Evolutionary conservation across 1,284 basidiomycete species (phyloP).

Genomic region (Psilocybe mexicana): DNA sequence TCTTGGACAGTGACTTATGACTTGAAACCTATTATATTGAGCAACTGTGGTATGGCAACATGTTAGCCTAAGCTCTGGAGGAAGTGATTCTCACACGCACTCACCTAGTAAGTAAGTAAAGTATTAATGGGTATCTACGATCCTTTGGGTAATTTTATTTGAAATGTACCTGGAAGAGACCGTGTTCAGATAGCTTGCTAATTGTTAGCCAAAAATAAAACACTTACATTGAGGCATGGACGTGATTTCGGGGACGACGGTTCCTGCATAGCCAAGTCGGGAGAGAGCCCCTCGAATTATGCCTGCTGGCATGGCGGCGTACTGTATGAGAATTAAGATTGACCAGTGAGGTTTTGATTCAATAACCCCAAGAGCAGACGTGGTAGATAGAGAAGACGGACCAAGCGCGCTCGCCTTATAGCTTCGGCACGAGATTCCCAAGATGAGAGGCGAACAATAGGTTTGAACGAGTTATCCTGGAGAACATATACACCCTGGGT

Average conservation of each 20-base stretch:
- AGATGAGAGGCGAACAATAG: conserved; percentile 77
- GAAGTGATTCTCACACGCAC: no score
- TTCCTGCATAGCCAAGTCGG: conserved; percentile 74
- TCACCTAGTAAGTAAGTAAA: no score
- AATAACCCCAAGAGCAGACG: not conserved
- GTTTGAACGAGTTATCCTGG: conserved; percentile 89
- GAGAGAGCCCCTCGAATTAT: conserved; percentile 81
- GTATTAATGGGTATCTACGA: conserved; percentile 8
- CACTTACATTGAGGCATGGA: conserved; percentile 82
- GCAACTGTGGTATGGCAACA: no score
- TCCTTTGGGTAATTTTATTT: conserved; percentile 74
- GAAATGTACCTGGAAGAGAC: conserved; percentile 65
- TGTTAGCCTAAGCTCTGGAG: no score
- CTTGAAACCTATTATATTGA: no score
- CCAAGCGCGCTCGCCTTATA: conserved; percentile 69
- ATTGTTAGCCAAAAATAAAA: not conserved
- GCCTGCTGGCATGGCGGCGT: conserved; percentile 78
- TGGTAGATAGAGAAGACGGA: conserved; percentile 28
- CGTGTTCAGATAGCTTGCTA: not conserved
- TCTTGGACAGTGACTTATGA: no score
- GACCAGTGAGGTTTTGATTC: conserved; percentile 2
- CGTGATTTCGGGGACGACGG: conserved; percentile 75
- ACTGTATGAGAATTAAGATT: conserved; percentile 42
- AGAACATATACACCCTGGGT: conserved; percentile 88
- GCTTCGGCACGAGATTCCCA: conserved; percentile 77